Conservation (phyloP, 2,329 filamentous ascomycete genomes). For the Pseudocercospora eumusae region DNA sequence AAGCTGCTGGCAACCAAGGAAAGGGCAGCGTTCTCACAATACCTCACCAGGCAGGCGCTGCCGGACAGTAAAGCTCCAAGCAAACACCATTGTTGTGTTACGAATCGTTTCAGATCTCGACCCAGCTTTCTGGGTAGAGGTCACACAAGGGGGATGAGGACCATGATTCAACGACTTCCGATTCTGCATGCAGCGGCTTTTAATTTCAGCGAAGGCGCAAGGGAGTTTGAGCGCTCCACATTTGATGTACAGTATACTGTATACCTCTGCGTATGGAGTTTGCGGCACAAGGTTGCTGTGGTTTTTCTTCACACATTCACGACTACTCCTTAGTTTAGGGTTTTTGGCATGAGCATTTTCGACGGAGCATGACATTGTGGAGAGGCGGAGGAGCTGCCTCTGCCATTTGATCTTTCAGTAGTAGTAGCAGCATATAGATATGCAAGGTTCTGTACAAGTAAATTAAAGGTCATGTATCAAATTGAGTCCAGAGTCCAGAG, state of each 20-base stretch:
- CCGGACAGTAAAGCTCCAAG: conserved; percentile 34
- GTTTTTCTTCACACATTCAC: background rate
- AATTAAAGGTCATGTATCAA: background rate
- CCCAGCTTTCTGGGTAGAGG: background rate
- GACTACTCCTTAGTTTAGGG: background rate
- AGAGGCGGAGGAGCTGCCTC: background rate
- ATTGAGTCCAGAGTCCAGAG: background rate
- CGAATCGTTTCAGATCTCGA: conserved; percentile 3
- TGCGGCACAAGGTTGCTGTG: background rate
- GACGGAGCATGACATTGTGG: no score
- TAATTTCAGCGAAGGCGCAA: conserved; percentile 6
- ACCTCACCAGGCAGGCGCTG: conserved; percentile 40
- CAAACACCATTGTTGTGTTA: background rate
- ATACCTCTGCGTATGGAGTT: background rate
- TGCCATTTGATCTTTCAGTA: background rate
- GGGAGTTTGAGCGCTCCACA: background rate
- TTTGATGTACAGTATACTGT: no score
- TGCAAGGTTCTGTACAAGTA: background rate
- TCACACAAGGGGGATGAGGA: background rate
- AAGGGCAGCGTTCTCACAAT: conserved; percentile 31
- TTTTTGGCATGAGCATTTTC: background rate
- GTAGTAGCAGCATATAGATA: background rate
- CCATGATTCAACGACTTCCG: background rate
- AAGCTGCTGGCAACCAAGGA: conserved; percentile 26
- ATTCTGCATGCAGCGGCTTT: conserved; percentile 8